phyloP scores from a whole-genome alignment of 805 yeast genomes.

The Candida manassasensis region DNA sequence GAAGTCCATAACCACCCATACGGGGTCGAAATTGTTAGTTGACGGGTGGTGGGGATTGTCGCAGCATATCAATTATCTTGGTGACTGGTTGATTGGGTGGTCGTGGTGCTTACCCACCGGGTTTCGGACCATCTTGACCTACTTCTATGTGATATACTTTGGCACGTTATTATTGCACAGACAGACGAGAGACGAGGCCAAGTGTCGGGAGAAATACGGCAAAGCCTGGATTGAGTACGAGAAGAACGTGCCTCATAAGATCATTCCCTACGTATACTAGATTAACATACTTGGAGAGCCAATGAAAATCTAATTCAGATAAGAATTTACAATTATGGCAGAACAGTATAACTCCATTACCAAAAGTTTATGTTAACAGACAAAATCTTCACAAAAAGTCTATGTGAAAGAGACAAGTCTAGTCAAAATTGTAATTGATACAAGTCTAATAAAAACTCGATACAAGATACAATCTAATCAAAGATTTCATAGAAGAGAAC shows the following conservation, averaged over 20 bases:
- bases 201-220: conserved; percentile 84
- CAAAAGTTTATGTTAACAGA: no score
- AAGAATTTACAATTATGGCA: no score
- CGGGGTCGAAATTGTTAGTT: conserved; percentile 73
- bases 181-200: conserved; percentile 86
- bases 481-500: no score
- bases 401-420: no score
- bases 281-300: no score
- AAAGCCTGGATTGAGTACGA: conserved; percentile 83
- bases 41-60: conserved; percentile 97
- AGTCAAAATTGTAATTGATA: no score
- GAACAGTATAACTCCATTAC: no score
- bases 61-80: conserved; percentile 92
- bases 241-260: conserved; percentile 76
- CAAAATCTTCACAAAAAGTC: no score
- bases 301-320: no score
- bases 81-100: conserved; percentile 90
- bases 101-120: conserved; percentile 94
- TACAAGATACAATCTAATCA: no score
- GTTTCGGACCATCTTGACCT: conserved; percentile 72
- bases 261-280: conserved; percentile 83
- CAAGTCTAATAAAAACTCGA: no score
- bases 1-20: conserved; percentile 54
- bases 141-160: conserved; percentile 82
- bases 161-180: conserved; percentile 80